Conservation (phyloP, 1,284 basidiomycete genomes). For the Melampsora americana region DNA sequence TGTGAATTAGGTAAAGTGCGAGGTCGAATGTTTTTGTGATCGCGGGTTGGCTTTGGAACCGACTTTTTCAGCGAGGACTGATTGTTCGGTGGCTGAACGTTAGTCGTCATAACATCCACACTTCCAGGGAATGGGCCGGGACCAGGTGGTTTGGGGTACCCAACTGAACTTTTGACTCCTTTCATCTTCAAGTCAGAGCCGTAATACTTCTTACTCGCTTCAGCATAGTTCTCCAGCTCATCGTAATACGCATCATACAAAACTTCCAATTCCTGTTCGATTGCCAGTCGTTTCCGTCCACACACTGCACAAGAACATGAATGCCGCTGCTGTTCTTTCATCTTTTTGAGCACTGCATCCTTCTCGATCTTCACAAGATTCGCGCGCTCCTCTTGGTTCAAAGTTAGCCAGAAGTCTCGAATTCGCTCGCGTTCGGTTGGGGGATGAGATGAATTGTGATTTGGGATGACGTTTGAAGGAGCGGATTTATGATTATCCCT, state of each 20-base stretch:
- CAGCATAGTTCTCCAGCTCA: constrained; percentile 94
- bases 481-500: constrained; percentile 1
- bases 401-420: constrained; percentile 91
- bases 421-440: constrained; percentile 89
- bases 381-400: constrained; percentile 81
- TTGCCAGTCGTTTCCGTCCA: constrained; percentile 90
- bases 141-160: constrained; percentile 82
- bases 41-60: constrained; percentile 49
- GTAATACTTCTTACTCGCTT: constrained; percentile 66
- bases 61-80: constrained; percentile 56
- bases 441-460: constrained; percentile 83
- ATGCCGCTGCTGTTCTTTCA: constrained; percentile 98
- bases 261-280: constrained; percentile 98
- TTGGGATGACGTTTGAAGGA: constrained; percentile 56
- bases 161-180: constrained; percentile 76
- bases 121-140: constrained; percentile 97
- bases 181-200: constrained; percentile 55
- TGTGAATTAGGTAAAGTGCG: constrained; percentile 44
- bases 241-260: constrained; percentile 99
- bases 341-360: constrained; percentile 91
- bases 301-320: constrained; percentile 94
- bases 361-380: constrained; percentile 94
- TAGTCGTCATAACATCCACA: constrained; percentile 76
- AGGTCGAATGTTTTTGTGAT: constrained; percentile 49
- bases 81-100: constrained; percentile 76